These are phyloP conservation scores for Zelonia costaricensis DNA, from an alignment of 208 protist species.

Conservation along the genomic window DNA sequence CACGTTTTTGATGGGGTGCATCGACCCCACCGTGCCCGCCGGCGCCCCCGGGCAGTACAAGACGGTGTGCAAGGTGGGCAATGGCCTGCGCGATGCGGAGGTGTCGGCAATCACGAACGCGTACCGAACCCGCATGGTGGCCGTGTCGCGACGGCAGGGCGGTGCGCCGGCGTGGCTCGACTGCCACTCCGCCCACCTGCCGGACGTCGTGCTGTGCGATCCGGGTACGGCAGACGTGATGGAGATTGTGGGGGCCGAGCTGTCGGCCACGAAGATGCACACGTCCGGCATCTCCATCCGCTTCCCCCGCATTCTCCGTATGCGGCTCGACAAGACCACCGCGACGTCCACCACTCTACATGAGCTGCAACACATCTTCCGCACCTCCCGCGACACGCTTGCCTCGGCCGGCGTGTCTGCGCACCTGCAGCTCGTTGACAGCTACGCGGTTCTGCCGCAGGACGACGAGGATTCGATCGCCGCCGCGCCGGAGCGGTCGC, in stretches of 20 bases:
- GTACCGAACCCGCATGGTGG: constrained; percentile 44
- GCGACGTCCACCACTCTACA: constrained; percentile 50
- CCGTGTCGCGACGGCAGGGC: constrained; percentile 1
- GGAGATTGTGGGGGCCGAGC: constrained; percentile 76
- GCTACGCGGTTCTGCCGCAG: constrained; percentile 22
- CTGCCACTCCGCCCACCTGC: constrained; percentile 41
- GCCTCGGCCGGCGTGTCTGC: constrained; percentile 15
- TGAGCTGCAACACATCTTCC: constrained; percentile 55
- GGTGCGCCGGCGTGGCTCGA: constrained; percentile 57
- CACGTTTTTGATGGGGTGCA: constrained; percentile 76
- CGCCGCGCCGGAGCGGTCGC: not conserved
- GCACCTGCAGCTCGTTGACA: constrained; percentile 22
- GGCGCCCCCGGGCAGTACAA: constrained; percentile 48
- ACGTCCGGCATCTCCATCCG: constrained; percentile 58
- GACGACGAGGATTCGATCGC: constrained; percentile 15
- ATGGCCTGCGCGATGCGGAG: constrained; percentile 55
- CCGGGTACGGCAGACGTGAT: constrained; percentile 57
- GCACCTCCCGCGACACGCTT: constrained; percentile 25
- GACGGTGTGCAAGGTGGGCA: constrained; percentile 83
- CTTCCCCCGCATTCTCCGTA: constrained; percentile 72
- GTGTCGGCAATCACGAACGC: constrained; percentile 57
- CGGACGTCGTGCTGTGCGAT: constrained; percentile 71
- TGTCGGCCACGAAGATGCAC: constrained; percentile 52
- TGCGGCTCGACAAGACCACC: constrained; percentile 72
- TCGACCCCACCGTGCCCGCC: constrained; percentile 34